Conservation (phyloP, 2,329 filamentous ascomycete genomes). For the Aspergillus spinulosporus region DNA sequence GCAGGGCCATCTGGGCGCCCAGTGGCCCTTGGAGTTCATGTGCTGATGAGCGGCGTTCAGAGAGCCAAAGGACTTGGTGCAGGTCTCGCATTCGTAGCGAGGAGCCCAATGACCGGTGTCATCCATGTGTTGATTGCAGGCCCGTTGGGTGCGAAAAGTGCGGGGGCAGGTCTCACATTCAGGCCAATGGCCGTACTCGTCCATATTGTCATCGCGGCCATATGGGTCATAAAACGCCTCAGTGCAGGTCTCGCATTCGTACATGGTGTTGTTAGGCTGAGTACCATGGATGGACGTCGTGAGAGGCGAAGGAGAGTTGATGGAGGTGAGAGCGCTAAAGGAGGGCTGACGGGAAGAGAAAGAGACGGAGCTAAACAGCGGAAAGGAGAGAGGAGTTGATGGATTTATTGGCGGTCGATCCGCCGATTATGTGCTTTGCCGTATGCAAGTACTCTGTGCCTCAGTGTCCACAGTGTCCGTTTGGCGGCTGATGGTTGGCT, state of each 20-base stretch:
- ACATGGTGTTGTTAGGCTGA: not conserved
- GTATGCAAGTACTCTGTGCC: no score
- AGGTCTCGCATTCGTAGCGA: constrained; percentile 31
- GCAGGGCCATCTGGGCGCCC: constrained; percentile 26
- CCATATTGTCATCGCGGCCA: not conserved
- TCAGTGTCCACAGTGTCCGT: no score
- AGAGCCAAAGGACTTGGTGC: constrained; percentile 26
- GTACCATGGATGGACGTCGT: no score
- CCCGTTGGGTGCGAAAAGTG: constrained; percentile 12
- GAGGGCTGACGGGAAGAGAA: no score
- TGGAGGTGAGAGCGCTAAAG: no score
- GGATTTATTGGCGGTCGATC: no score
- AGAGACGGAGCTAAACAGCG: no score
- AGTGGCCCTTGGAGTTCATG: constrained; percentile 34
- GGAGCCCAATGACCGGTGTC: constrained; percentile 24
- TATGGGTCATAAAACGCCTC: not conserved
- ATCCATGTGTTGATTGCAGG: constrained; percentile 25
- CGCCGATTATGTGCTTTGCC: no score
- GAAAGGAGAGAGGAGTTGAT: no score
- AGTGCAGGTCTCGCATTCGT: not conserved
- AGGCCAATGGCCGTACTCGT: not conserved
- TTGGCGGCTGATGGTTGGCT: no score
- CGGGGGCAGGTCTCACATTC: constrained; percentile 18
- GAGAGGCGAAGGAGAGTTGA: no score
- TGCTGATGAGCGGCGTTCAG: constrained; percentile 30